A percentile compares a stretch with the other conserved stretches of the same genome.
phyloP scores from a whole-genome alignment of 805 yeast genomes.

The Wickerhamiella musiphila region DNA sequence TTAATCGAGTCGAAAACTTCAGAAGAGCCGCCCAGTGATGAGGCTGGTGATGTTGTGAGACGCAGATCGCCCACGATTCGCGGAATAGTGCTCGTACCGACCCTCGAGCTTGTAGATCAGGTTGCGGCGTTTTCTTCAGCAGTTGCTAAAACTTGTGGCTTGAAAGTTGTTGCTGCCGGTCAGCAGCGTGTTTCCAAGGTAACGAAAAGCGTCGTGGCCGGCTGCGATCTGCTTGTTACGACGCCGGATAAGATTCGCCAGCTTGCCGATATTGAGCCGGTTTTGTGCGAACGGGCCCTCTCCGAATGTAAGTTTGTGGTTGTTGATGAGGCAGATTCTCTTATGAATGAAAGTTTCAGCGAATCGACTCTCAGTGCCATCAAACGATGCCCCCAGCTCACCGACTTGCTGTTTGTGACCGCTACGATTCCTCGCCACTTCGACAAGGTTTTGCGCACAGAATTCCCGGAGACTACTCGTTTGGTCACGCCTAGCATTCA shows the following conservation, averaged over 20 bases:
- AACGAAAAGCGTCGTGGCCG: constrained; percentile 16
- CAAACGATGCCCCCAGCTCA: constrained; percentile 32
- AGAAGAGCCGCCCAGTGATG: too few species aligned
- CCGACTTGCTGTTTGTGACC: constrained; percentile 59
- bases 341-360: constrained; percentile 67
- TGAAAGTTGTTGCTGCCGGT: constrained; percentile 1
- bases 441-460: constrained; percentile 36
- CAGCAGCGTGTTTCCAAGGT: constrained; percentile 12
- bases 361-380: constrained; percentile 44
- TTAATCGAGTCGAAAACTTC: constrained; percentile 46
- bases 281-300: constrained; percentile 17
- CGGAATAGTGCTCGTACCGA: constrained; percentile 69
- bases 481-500: constrained; percentile 73
- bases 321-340: constrained; percentile 86
- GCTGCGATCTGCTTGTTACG: constrained; percentile 66
- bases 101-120: constrained; percentile 76
- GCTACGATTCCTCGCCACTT: constrained; percentile 81
- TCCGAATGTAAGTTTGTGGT: constrained; percentile 42
- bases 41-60: constrained; percentile 20
- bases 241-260: constrained; percentile 60
- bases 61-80: constrained; percentile 36
- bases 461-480: constrained; percentile 49
- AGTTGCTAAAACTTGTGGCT: constrained; percentile 7
- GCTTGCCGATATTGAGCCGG: constrained; percentile 20
- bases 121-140: constrained; percentile 31